Conservation (phyloP, 257 asterid species). For the Ajuga chamaepitys region DNA sequence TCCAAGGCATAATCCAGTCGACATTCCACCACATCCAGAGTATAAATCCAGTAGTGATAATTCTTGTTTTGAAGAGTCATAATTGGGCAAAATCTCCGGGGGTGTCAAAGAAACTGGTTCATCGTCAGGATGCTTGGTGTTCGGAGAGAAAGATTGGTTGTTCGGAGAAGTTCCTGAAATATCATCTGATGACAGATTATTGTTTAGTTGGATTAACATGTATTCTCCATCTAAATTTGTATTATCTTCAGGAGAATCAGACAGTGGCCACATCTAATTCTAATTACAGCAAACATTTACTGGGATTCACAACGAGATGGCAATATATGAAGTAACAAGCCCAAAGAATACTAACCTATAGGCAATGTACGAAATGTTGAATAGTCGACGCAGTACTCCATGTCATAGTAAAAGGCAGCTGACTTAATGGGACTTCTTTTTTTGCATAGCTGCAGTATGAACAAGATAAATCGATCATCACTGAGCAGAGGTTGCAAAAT, state of each 20-base stretch:
- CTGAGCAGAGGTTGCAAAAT: not conserved
- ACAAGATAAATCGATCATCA: conserved; percentile 4
- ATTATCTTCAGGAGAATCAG: not conserved
- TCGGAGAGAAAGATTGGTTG: conserved; percentile 23
- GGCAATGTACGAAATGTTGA: conserved; percentile 60
- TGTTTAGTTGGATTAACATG: not conserved
- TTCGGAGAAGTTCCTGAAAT: conserved; percentile 35
- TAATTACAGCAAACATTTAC: not conserved
- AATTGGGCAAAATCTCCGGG: conserved; percentile 24
- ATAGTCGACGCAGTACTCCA: conserved; percentile 84
- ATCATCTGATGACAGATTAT: not conserved
- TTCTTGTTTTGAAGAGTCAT: conserved; percentile 41
- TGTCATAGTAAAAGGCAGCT: conserved; percentile 68
- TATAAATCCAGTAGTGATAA: conserved; percentile 63
- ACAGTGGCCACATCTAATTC: not conserved
- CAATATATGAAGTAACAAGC: not conserved
- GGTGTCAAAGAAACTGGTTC: conserved; percentile 32
- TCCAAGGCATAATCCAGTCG: conserved; percentile 84
- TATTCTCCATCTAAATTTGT: not conserved
- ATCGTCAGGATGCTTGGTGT: conserved; percentile 14
- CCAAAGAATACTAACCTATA: conserved; percentile 35
- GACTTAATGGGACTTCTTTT: conserved; percentile 25
- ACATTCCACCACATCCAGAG: conserved; percentile 98
- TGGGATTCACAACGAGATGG: not conserved
- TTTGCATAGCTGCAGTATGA: conserved; percentile 34